Evolutionary conservation across 1,139 yeast genomes (phyloP), one percentile per base, ranked within the genome.

Genomic region (Hyphopichia pseudoburtonii): DNA sequence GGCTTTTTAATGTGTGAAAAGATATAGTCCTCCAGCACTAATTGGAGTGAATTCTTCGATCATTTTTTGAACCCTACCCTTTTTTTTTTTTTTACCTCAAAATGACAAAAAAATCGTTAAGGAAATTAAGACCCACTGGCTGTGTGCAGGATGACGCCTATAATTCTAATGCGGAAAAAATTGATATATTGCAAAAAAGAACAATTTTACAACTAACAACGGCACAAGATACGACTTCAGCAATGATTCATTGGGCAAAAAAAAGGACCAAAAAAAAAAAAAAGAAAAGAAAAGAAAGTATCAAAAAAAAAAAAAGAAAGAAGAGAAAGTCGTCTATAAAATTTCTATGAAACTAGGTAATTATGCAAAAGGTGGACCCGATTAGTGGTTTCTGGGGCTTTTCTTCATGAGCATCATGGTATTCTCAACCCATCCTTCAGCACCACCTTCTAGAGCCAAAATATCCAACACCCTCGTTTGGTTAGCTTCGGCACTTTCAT

Each of bases 361-460:
- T 6, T 6, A 17, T 31, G 18, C 24, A 17, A 19, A 7, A 9
- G 6, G 22, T 19, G 22, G 9, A 19, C 6, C 22, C 9, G 22
- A 19, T 40, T 50, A 73, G 50, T 73, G 78, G 44, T 64, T 66
- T 50, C 77, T 57, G 7, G 77, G 77, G 2, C 70, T 60, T 36
- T 57, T 67, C 48, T 74, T 81, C 75, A 80, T 78, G 50, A 86
- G 64, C 4, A 77, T 71, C 78, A 85, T 74, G 11, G 87, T 75
- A 50, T 81, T 82, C 50, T 83, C 90, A 8, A 88, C 85, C 96
- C 96, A 90, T 0, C 89, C 87, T 40, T 83, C 89, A 2, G 94
- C 90, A 3, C 96, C 96, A 4, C 96, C 96, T 54, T 87, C 95
- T 50, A 76, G 62, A 5, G 77, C 74, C 18, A 89, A 54, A 2